phyloP scores from a whole-genome alignment of 208 protist genomes.

The Herpetomonas samuelpessoai region DNA sequence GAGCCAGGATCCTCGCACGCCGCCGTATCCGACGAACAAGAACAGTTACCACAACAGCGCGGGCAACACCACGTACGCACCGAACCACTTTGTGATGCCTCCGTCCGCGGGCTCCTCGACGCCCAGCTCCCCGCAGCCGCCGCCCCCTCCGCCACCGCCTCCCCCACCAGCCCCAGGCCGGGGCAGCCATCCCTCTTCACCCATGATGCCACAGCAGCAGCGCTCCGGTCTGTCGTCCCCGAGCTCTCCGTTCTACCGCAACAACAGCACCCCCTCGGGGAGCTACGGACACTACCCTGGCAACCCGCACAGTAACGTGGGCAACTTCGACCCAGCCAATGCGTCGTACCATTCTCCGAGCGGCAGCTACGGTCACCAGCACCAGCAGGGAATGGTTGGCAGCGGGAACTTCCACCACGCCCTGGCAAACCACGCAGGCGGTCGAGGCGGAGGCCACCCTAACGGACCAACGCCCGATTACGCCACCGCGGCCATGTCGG shows the following conservation, averaged over 20 bases:
- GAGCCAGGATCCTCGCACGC: too few species aligned
- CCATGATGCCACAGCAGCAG: neutral
- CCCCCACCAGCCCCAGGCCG: neutral
- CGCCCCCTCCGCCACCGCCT: neutral
- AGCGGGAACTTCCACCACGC: too few species aligned
- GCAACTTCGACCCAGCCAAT: too few species aligned
- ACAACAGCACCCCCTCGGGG: neutral
- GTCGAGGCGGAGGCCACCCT: too few species aligned
- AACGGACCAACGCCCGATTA: neutral
- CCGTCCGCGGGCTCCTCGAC: slow-evolving; percentile 8
- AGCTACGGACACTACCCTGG: too few species aligned
- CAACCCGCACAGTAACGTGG: too few species aligned
- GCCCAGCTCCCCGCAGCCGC: neutral
- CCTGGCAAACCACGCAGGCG: too few species aligned
- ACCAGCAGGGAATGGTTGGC: too few species aligned
- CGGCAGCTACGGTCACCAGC: too few species aligned
- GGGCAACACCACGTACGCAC: slow-evolving; percentile 9
- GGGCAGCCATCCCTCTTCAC: neutral
- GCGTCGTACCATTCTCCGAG: too few species aligned
- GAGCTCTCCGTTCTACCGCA: neutral
- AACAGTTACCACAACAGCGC: slow-evolving; percentile 4
- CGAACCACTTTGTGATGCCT: slow-evolving; percentile 4
- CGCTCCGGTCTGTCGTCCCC: neutral
- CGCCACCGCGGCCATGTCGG: neutral
- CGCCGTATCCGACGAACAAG: too few species aligned